phyloP scores from a whole-genome alignment of 2,329 filamentous ascomycete species.

The Grosmannia serpens region DNA sequence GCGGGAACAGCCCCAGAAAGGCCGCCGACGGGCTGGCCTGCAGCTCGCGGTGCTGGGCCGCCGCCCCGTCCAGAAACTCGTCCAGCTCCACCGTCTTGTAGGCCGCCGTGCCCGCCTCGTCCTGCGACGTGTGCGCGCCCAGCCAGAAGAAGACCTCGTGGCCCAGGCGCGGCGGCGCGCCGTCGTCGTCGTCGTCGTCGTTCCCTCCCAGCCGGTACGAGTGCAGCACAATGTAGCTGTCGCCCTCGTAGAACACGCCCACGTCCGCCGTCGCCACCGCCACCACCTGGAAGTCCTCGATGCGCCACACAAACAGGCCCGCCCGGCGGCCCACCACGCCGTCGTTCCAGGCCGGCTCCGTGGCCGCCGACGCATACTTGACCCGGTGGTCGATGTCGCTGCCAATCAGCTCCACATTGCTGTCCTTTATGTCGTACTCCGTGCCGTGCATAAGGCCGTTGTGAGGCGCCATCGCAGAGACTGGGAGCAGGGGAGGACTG shows the following conservation, averaged over 20 bases:
- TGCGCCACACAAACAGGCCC: constrained; percentile 53
- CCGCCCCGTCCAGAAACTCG: constrained; percentile 50
- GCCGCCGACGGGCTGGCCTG: constrained; percentile 46
- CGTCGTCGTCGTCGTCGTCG: neutral
- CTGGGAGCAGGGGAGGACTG: neutral
- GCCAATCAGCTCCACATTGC: constrained; percentile 55
- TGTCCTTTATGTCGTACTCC: constrained; percentile 57
- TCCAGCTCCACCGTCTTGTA: constrained; percentile 63
- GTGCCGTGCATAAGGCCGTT: constrained; percentile 50
- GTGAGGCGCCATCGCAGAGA: constrained; percentile 42
- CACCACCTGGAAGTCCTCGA: constrained; percentile 55
- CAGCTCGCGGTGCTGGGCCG: constrained; percentile 54
- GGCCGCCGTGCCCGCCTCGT: constrained; percentile 56
- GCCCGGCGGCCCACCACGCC: constrained; percentile 38
- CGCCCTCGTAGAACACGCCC: constrained; percentile 54
- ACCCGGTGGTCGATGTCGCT: constrained; percentile 54
- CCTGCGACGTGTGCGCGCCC: constrained; percentile 52
- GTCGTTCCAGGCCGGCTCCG: constrained; percentile 57
- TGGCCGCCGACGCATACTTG: constrained; percentile 53
- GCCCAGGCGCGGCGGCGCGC: constrained; percentile 20
- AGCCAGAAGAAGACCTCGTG: constrained; percentile 65
- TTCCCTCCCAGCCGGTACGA: constrained; percentile 28
- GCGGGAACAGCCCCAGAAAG: constrained; percentile 50
- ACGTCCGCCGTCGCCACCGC: constrained; percentile 44
- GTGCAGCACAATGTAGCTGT: constrained; percentile 56